phyloP scores from a whole-genome alignment of 345 rosid genomes.

The Eucalyptus pauciflora region DNA sequence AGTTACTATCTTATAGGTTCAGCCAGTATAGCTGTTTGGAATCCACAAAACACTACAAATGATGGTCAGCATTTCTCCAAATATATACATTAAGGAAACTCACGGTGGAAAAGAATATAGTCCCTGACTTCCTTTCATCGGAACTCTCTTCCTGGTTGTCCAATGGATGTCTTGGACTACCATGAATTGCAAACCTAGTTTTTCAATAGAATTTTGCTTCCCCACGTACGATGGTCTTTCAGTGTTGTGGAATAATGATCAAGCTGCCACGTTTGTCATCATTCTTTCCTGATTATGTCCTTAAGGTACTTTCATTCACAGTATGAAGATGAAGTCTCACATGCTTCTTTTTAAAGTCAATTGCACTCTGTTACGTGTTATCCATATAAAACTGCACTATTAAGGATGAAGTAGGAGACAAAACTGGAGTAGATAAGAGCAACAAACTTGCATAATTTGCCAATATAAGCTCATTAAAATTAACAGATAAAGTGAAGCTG shows the following conservation, averaged over 20 bases:
- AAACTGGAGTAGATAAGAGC: not conserved
- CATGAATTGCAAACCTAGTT: not conserved
- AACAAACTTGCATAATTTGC: not conserved
- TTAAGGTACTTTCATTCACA: not conserved
- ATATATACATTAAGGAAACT: not conserved
- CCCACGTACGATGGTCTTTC: not conserved
- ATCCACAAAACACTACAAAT: not conserved
- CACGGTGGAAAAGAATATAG: not conserved
- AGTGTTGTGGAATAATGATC: not conserved
- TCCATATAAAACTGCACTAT: not conserved
- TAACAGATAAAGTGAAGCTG: not conserved
- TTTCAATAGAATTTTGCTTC: not conserved
- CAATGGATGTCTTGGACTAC: not conserved
- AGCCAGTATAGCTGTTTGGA: not conserved
- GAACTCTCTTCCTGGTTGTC: not conserved
- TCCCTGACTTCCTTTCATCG: not conserved
- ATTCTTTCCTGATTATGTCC: not conserved
- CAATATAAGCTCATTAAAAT: not conserved
- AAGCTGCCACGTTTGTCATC: not conserved
- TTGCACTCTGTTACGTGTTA: not conserved
- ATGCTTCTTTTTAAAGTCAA: not conserved
- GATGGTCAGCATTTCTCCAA: not conserved
- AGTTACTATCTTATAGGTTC: not conserved
- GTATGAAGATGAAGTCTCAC: not conserved
- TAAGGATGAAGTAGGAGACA: not conserved